Evolutionary conservation across 2,329 filamentous ascomycete species (phyloP), one percentile per base, ranked within the genome.

Genomic region (Diaporthe amygdali): DNA sequence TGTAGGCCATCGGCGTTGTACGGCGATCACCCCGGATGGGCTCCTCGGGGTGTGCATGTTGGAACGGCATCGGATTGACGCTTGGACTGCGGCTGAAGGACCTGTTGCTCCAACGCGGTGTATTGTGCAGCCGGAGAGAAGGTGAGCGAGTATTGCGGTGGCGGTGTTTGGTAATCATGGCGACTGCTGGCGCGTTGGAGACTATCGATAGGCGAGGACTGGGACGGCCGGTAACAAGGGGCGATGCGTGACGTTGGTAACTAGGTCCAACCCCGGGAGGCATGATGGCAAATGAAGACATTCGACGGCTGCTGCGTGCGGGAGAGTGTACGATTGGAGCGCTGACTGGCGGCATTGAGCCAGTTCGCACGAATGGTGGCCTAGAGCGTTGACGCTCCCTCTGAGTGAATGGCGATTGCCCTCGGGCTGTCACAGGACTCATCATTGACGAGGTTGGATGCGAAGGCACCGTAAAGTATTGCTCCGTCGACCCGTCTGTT

Each of bases 1-100:
- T 92, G 76, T 95, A 95, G n/a, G 90, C 91, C 74, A 90, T 90
- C 0, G 91, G 92, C 0, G 87, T 90, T 15, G 83, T 84, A 17
- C 79, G 80, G 39, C 85, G 80, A 67, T 78, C 76, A 71, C 76
- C 80, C 75, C 70, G 77, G 76, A 79, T 75, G 14, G 70, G 5
- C 77, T 77, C 39, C 81, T 76, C 5, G 81, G 82, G 72, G 81
- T 78, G 5, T 84, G 82, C 76, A 81, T 88, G 59, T 81, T 85
- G 69, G 81, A 88, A 71, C 2, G 76, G 77, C 5, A 75, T 74
- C 1, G 59, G 59, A 20, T 34, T 63, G 3, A 79, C 74, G 34
- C 79, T 80, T 5, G 80, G 79, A 25, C 79, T 81, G 39, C 79
- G 79, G 66, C 76, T 78, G 74, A 77, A 75, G 74, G 74, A 76